Conservation (phyloP, 2,329 filamentous ascomycete genomes). For the Reticulascus tulasneorum region DNA sequence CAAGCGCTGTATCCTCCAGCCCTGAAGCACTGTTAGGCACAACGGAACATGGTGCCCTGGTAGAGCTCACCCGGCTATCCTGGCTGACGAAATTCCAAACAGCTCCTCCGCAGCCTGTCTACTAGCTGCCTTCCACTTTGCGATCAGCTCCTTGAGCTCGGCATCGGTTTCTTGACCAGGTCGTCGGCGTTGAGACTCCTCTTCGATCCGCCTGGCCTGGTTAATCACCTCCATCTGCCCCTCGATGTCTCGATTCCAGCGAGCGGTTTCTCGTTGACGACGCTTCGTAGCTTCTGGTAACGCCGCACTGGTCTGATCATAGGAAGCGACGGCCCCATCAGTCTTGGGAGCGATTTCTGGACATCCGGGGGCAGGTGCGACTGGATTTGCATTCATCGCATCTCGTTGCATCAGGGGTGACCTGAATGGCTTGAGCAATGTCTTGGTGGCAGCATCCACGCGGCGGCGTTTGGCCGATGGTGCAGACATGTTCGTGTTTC, state of each 20-base stretch:
- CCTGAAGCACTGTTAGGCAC: too few species aligned
- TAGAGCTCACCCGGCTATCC: slow-evolving; percentile 3
- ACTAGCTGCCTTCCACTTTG: slow-evolving; percentile 13
- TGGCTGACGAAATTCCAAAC: slow-evolving; percentile 4
- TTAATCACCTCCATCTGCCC: slow-evolving; percentile 10
- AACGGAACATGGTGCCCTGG: too few species aligned
- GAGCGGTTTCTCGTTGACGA: too few species aligned
- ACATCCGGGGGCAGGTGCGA: too few species aligned
- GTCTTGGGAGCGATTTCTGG: too few species aligned
- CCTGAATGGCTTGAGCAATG: slow-evolving; percentile 14
- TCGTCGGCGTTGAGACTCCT: neutral
- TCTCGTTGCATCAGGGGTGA: slow-evolving; percentile 10
- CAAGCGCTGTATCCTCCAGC: too few species aligned
- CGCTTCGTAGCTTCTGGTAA: too few species aligned
- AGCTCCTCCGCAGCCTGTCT: slow-evolving; percentile 14
- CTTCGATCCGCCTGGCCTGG: slow-evolving; percentile 7
- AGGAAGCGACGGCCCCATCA: too few species aligned
- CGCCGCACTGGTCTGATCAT: too few species aligned
- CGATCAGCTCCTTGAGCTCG: slow-evolving; percentile 10
- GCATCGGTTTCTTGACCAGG: slow-evolving; percentile 2
- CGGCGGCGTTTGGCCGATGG: slow-evolving; percentile 14
- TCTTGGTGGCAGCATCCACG: slow-evolving; percentile 11
- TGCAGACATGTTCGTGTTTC: slow-evolving; percentile 9
- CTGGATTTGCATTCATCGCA: neutral
- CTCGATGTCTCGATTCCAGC: slow-evolving; percentile 5